Percentiles rank a stretch among this genome's conserved stretches.
These are phyloP conservation scores for Trichophyton mentagrophytes DNA, from an alignment of 2,329 filamentous ascomycete species.

Conservation along the genomic window DNA sequence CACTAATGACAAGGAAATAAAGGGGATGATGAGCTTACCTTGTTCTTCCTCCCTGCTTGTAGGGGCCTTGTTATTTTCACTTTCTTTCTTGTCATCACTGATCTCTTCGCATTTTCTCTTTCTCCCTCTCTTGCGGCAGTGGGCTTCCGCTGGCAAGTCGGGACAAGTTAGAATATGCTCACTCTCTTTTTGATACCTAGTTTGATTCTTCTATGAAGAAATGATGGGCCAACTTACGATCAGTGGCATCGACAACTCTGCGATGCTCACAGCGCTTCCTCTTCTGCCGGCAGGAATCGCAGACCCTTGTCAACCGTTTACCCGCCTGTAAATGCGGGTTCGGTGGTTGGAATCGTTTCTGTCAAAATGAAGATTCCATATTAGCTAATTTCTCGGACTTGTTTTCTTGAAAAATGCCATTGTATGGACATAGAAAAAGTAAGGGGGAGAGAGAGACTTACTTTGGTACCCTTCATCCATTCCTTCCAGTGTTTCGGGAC, in stretches of 20 bases:
- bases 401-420: neutral
- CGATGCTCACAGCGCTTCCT: slow-evolving; percentile 16
- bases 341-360: slow-evolving; percentile 16
- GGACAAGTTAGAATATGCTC: neutral
- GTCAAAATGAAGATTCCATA: neutral
- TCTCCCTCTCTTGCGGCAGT: slow-evolving; percentile 10
- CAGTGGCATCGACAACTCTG: slow-evolving; percentile 14
- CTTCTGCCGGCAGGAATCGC: slow-evolving; percentile 14
- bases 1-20: neutral
- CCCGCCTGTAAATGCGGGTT: slow-evolving; percentile 13
- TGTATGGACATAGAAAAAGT: neutral
- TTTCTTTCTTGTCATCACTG: neutral
- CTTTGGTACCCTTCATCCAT: slow-evolving; percentile 5
- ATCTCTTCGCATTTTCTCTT: slow-evolving; percentile 1
- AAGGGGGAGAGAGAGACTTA: neutral
- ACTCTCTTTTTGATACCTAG: neutral
- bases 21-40: neutral
- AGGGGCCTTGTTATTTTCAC: neutral
- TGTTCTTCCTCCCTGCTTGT: neutral
- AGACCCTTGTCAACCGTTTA: slow-evolving; percentile 15
- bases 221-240: slow-evolving; percentile 13
- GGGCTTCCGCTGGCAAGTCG: slow-evolving; percentile 6
- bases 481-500: neutral
- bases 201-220: neutral
- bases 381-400: neutral